phyloP scores from a whole-genome alignment of 2,329 filamentous ascomycete species.

The Xylariaceae sp. region DNA sequence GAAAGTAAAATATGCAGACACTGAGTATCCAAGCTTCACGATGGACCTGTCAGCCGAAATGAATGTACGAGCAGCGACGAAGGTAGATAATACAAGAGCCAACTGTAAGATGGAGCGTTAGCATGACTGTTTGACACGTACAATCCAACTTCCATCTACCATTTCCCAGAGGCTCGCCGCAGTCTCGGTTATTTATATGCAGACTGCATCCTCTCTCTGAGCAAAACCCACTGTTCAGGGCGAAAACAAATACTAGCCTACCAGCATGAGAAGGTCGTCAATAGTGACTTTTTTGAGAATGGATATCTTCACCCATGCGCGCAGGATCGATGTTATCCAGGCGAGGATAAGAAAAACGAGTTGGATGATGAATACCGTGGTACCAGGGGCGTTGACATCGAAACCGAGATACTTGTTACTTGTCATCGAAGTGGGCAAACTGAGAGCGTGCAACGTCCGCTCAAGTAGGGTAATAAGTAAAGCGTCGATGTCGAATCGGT shows the following conservation, averaged over 20 bases:
- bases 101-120: too few species aligned
- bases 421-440: conserved; percentile 8
- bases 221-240: neutral
- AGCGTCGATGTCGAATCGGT: too few species aligned
- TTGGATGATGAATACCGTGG: conserved; percentile 22
- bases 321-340: conserved; percentile 39
- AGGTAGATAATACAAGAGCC: too few species aligned
- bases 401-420: conserved; percentile 18
- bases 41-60: conserved; percentile 6
- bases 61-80: neutral
- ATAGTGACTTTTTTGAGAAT: conserved; percentile 41
- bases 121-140: too few species aligned
- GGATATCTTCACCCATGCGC: conserved; percentile 43
- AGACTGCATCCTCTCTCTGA: neutral
- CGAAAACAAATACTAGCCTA: conserved; percentile 39
- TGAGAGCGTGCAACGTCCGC: too few species aligned
- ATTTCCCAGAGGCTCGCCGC: too few species aligned
- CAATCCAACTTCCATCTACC: too few species aligned
- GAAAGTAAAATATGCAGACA: conserved; percentile 32
- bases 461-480: too few species aligned
- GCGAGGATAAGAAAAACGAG: conserved; percentile 33
- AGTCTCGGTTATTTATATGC: too few species aligned
- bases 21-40: conserved; percentile 35
- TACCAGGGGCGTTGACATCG: conserved; percentile 24
- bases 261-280: conserved; percentile 49